Base-by-base conservation (phyloP, 2,329 filamentous ascomycete species). In the Colletotrichum salicis region DNA sequence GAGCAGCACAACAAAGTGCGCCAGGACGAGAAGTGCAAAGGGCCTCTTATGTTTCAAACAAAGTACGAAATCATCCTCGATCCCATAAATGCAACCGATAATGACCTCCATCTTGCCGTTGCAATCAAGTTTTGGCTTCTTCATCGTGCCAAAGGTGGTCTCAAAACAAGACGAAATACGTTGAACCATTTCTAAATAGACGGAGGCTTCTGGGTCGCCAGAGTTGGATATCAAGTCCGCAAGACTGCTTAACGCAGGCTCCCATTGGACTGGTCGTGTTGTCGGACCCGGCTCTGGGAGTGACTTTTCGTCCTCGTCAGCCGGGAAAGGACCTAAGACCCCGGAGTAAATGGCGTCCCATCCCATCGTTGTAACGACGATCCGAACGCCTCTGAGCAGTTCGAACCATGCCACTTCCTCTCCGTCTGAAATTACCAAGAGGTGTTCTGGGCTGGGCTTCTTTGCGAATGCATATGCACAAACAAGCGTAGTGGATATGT, bases 331-430 rank as follows among this genome's bases (percentile, higher is more conserved):
- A n/a, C 48, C 56, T 6, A 75, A 59, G 1, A 63, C 27, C 4
- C 74, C 75, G 0, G 74, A 69, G 15, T 74, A 75, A 12, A 76
- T 70, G 27, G 63, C 41, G 2, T 68, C 33, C 55, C 61, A 74
- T 12, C 75, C 75, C 22, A 70, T 62, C 1, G 66, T 75, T 7
- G 61, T 8, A 37, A 75, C 54, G 5, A 76, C 73, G n/a, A 76
- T 69, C 31, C 62, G 61, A n/a, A 76, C 75, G 7, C 74, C 75
- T 7, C 65, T 29, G 5, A 75, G 48, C 2, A 76, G 59, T 15
- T 74, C 57, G 8, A 75, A 51, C 75, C 74, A 76, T 1, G 74
- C 58, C 6, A 76, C 75, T 19, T 73, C 64, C 15, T 68, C 66
- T 11, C 70, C 58, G n/a, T 69, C 71, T 0, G 75, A 71, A 15